Evolutionary conservation across 306 rosid genomes (phyloP), one percentile per base, ranked within the genome.

Genomic region (Cucurbita maxima): DNA sequence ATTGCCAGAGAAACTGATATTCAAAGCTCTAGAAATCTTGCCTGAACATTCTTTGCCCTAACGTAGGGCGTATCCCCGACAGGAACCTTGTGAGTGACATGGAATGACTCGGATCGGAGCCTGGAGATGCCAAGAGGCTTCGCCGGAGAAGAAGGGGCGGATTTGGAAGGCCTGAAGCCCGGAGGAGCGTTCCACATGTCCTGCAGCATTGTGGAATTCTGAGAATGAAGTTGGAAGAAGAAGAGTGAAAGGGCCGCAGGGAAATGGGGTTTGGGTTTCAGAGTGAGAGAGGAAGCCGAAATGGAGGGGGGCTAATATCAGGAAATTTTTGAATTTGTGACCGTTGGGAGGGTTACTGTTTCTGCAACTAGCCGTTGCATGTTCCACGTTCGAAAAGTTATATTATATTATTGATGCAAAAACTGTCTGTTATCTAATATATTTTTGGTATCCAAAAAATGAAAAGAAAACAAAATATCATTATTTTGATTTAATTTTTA

Each of bases 111-210:
- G 0, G 99, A 91, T 0, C 92, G 91, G 12, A 95, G 87, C 82
- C 99, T 78, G 0, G 71, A 75, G 58, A 95, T 83, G 1, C 83
- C 89, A 6, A 89, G 84, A 67, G 97, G 96, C 82, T 95, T 95
- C 7, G 99, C 97, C 4, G 97, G 99, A 1, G 99, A 95, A 55
- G 91, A 91, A 13, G 99, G 99, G 58, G 99, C 99, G 0, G 97
- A 95, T 59, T 94, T 94, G 34, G 97, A 82, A 58, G 97, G 96
- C 83, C 97, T 82, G 81, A 91, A 89, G 76, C 99, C 96, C 6
- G 96, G 99, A 0, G 97, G 92, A 78, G 87, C 99, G 72, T 88
- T 95, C 97, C 99, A 89, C 96, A 83, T 84, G 7, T 95, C 97
- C 76, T 93, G 94, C 88, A 86, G 75, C 91, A 90, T 92, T 55